Percentiles rank a stretch among this genome's conserved stretches.
These are phyloP conservation scores for Urtica urens DNA, from an alignment of 306 rosid species.

Conservation along the genomic window DNA sequence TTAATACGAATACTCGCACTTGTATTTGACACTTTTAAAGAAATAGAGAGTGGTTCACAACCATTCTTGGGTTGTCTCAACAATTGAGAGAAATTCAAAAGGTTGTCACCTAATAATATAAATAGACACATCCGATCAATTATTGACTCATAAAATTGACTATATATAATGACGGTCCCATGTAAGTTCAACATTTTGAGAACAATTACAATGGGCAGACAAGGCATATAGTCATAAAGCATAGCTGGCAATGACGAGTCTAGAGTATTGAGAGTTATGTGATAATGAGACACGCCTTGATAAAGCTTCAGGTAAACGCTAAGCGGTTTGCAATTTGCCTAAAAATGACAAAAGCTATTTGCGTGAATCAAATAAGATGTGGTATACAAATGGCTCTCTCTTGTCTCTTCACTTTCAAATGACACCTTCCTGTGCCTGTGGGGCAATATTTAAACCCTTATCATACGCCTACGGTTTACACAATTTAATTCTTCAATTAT, in stretches of 20 bases:
- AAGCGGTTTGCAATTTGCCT: not conserved
- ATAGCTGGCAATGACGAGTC: not conserved
- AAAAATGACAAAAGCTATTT: not conserved
- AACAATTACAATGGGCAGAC: not conserved
- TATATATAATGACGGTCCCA: not conserved
- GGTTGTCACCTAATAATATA: too few relatives aligned
- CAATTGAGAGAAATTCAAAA: too few relatives aligned
- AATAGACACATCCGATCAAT: too few relatives aligned
- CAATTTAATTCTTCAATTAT: too few relatives aligned
- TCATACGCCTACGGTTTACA: too few relatives aligned
- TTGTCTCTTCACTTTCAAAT: not conserved
- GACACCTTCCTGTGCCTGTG: not conserved
- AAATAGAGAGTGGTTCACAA: too few relatives aligned
- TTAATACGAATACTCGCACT: too few relatives aligned
- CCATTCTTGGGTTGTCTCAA: too few relatives aligned
- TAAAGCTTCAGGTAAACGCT: not conserved
- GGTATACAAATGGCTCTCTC: conserved; percentile 1
- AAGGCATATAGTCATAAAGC: conserved; percentile 1
- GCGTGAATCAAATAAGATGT: not conserved
- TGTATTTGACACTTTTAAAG: too few relatives aligned
- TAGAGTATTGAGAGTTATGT: not conserved
- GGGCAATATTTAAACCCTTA: too few relatives aligned
- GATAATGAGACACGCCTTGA: not conserved
- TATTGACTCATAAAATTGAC: not conserved
- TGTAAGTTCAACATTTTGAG: not conserved